Base-by-base conservation (phyloP, 768 basidiomycete species). In the Boletus subcaerulescens region DNA sequence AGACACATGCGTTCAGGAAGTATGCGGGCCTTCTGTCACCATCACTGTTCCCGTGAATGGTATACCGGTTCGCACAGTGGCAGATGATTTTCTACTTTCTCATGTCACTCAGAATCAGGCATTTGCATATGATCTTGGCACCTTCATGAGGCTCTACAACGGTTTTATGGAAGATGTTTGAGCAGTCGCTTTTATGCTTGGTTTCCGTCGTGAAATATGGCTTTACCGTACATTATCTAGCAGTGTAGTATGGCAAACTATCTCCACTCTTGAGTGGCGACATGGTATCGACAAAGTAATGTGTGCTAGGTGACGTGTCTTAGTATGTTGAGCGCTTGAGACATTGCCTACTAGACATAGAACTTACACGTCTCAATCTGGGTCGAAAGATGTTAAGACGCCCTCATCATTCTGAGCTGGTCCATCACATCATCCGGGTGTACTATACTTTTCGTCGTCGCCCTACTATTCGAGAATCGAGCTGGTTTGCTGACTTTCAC, bases 401-500 rank as follows among this genome's bases (percentile, higher is more conserved):
- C 72, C 62, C 64, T 77, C 66, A 78, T 69, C 55, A 67, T 69
- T 52, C 80, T 75, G 48, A 83, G 65, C 63, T 75, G 68, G 46
- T 72, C 68, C 47, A 79, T 75, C 43, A 76, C 75, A 46, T 79
- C 77, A 12, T 67, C 63, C 57, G 76, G 74, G 48, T 77, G 69
- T 40, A 22, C 22, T 22, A 71, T 69, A 7, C 71, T 73, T 56
- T 71, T 71, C 44, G 63, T 59, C 47, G 56, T 50, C 32, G 52
- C 52, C 57, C 65, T 63, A 56, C 69, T 65, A 45, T 71, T 71
- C 76, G 75, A 77, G 61, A 80, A 77, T 14, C 76, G 70, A 45
- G 42, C 35, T 17, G 73, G 68, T 29, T 71, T 69, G 52, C 59
- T 68, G 31, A 78, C 62, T 50, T 73, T 70, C 45, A 80, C 72